Evolutionary conservation across 163 green algal genomes (phyloP).

Genomic region (Chloroidium sp.): DNA sequence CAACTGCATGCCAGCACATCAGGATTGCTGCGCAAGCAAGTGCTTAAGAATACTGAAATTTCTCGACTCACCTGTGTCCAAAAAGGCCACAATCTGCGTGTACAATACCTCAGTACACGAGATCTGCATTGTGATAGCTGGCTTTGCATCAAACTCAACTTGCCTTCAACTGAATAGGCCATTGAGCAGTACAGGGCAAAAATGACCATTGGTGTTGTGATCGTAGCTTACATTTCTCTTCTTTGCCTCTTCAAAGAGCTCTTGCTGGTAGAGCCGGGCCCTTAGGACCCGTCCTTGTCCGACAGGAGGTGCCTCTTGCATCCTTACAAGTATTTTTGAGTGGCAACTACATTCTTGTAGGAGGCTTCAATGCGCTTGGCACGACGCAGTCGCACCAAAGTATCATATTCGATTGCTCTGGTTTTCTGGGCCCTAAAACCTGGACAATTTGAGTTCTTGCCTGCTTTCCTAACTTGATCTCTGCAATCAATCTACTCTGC

Average conservation of each 20-base stretch:
- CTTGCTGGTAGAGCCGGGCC: conserved; percentile 7
- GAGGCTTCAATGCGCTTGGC: too few species aligned
- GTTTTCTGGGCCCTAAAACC: too few species aligned
- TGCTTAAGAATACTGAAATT: neutral
- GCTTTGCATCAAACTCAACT: neutral
- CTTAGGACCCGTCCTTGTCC: too few species aligned
- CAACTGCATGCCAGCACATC: too few species aligned
- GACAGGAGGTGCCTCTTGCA: too few species aligned
- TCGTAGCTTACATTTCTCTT: conserved; percentile 10
- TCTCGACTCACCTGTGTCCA: conserved; percentile 33
- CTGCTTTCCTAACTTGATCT: too few species aligned
- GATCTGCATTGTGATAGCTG: neutral
- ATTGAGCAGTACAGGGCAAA: neutral
- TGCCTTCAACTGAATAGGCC: neutral
- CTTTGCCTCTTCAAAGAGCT: conserved; percentile 14
- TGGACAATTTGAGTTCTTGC: too few species aligned
- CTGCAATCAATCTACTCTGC: too few species aligned
- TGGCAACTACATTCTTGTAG: too few species aligned
- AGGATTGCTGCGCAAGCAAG: neutral
- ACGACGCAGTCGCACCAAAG: too few species aligned
- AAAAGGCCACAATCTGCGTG: conserved; percentile 37
- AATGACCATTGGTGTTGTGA: neutral
- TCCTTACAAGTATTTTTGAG: too few species aligned
- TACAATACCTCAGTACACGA: neutral
- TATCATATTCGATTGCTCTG: too few species aligned